Conservation (phyloP, 768 basidiomycete species). For the Rhodotorula diobovata region DNA sequence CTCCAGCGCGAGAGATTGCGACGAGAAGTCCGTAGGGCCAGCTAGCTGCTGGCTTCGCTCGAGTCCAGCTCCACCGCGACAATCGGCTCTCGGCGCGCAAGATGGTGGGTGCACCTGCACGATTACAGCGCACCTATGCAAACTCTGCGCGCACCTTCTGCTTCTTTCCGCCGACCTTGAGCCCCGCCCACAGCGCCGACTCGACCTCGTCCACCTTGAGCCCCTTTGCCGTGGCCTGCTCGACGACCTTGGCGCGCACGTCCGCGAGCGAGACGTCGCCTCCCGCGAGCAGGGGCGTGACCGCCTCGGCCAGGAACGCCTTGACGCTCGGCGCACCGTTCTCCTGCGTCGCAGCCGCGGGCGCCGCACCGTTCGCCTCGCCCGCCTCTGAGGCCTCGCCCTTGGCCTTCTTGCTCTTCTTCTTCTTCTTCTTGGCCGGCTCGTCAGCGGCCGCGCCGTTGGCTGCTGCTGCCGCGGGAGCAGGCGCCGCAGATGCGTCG, state of each 20-base stretch:
- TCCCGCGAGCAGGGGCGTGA: constrained; percentile 13
- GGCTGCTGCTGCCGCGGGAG: background rate
- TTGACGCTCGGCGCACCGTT: background rate
- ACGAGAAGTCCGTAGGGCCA: too few relatives aligned
- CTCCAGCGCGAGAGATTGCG: too few relatives aligned
- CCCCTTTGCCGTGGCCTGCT: background rate
- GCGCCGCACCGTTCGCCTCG: background rate
- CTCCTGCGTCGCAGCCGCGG: background rate
- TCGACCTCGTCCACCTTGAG: constrained; percentile 16
- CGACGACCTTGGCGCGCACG: constrained; percentile 15
- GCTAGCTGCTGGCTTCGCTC: too few relatives aligned
- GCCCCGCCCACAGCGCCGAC: constrained; percentile 18
- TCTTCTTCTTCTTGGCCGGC: constrained; percentile 22
- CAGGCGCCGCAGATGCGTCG: background rate
- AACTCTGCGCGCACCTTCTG: constrained; percentile 31
- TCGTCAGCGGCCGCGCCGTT: background rate
- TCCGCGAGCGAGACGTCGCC: constrained; percentile 14
- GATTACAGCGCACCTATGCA: background rate
- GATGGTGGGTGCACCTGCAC: too few relatives aligned
- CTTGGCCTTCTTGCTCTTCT: constrained; percentile 14
- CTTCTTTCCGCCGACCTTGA: constrained; percentile 37
- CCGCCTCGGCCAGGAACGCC: constrained; percentile 15
- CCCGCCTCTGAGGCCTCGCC: constrained; percentile 7
- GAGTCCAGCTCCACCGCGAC: too few relatives aligned
- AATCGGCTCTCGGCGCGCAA: background rate